Conservation (phyloP, 2,329 filamentous ascomycete genomes). For the Aspergillus sergii region DNA sequence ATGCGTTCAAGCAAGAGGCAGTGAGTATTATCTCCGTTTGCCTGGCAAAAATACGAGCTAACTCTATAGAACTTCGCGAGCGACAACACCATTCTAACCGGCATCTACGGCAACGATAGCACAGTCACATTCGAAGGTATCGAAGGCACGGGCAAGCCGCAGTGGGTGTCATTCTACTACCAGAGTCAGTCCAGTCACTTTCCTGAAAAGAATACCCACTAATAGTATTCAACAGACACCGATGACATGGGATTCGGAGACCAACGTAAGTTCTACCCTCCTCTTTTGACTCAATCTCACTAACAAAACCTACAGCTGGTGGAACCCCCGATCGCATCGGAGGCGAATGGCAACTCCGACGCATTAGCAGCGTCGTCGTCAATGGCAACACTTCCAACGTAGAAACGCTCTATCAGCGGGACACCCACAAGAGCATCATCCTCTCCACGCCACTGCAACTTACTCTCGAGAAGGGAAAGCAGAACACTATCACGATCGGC, state of each 20-base stretch:
- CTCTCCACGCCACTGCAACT: conserved; percentile 60
- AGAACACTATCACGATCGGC: conserved; percentile 60
- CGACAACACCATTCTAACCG: conserved; percentile 51
- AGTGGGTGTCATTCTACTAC: conserved; percentile 63
- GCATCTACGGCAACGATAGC: conserved; percentile 59
- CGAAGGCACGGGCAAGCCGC: conserved; percentile 53
- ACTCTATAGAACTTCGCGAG: conserved; percentile 49
- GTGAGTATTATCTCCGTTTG: conserved; percentile 2
- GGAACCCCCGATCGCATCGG: conserved; percentile 63
- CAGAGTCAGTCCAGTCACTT: conserved; percentile 39
- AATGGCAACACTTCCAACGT: conserved; percentile 55
- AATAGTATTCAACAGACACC: conserved; percentile 16
- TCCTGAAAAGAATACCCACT: neutral
- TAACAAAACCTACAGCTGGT: conserved; percentile 36
- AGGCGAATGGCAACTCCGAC: conserved; percentile 61
- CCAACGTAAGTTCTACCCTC: conserved; percentile 19
- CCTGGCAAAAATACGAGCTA: neutral
- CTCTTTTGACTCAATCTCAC: neutral
- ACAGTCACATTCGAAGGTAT: conserved; percentile 55
- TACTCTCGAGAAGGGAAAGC: conserved; percentile 54
- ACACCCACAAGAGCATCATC: conserved; percentile 63
- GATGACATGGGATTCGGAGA: conserved; percentile 31
- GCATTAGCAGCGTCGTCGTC: conserved; percentile 63
- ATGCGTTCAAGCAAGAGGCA: conserved; percentile 60
- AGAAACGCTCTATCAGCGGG: conserved; percentile 56